Conservation (phyloP, 2,329 filamentous ascomycete genomes). For the Hypoxylon sp. region DNA sequence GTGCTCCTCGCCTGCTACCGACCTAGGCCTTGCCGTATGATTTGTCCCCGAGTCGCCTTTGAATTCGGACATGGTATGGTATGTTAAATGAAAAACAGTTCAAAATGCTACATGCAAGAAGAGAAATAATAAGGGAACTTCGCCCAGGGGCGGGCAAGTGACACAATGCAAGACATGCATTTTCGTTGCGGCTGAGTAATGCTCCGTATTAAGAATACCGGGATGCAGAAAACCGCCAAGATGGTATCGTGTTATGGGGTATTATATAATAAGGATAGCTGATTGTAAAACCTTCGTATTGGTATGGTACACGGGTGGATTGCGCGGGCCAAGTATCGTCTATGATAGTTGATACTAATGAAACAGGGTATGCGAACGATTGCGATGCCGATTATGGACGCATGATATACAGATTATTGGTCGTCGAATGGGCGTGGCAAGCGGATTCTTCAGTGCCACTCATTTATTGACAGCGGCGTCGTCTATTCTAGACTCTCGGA, state of each 20-base stretch:
- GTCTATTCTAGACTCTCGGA: slow-evolving; percentile 65
- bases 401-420: slow-evolving; percentile 47
- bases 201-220: slow-evolving; percentile 3
- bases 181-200: slow-evolving; percentile 20
- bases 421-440: slow-evolving; percentile 26
- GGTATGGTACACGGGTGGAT: slow-evolving; percentile 42
- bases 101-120: slow-evolving; percentile 42
- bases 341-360: slow-evolving; percentile 43
- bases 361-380: slow-evolving; percentile 43
- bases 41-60: slow-evolving; percentile 12
- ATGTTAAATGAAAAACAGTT: slow-evolving; percentile 10
- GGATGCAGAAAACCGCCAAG: slow-evolving; percentile 3
- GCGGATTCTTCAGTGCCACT: not conserved
- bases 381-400: slow-evolving; percentile 33
- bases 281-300: slow-evolving; percentile 39
- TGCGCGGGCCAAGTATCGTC: slow-evolving; percentile 44
- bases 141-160: slow-evolving; percentile 22
- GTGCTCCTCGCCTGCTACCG: slow-evolving; percentile 33
- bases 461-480: slow-evolving; percentile 6
- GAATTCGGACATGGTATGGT: slow-evolving; percentile 18
- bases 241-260: slow-evolving; percentile 45
- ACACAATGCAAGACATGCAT: slow-evolving; percentile 33
- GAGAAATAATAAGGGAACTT: slow-evolving; percentile 23
- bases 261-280: slow-evolving; percentile 47
- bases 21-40: slow-evolving; percentile 20